Conservation (phyloP, 176 grass and related monocot species). For the Paspalum vaginatum region DNA sequence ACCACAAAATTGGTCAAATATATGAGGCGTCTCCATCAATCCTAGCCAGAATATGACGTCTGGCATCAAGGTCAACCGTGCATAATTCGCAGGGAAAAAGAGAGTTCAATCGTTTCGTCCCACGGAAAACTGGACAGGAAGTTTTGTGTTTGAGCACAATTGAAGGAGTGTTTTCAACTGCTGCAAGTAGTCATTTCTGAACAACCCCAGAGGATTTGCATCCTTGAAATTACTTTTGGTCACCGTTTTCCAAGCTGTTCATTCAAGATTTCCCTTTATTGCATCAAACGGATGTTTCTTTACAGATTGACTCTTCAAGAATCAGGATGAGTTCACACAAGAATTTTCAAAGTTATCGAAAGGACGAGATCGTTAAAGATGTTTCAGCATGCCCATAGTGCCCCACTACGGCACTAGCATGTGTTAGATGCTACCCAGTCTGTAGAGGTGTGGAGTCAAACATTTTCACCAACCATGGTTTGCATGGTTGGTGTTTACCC, state of each 20-base stretch:
- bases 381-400: slow-evolving; percentile 13
- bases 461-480: slow-evolving; percentile 41
- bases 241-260: not conserved
- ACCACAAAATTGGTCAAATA: slow-evolving; percentile 19
- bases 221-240: not conserved
- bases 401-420: not conserved
- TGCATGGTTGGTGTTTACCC: slow-evolving; percentile 19
- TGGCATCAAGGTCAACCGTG: slow-evolving; percentile 1
- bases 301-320: not conserved
- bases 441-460: not conserved
- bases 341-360: slow-evolving; percentile 7
- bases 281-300: not conserved
- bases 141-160: not conserved
- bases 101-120: not conserved
- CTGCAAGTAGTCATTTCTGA: no score
- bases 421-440: not conserved
- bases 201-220: not conserved
- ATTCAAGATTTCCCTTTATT: not conserved
- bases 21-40: slow-evolving; percentile 3
- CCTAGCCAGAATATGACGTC: slow-evolving; percentile 3
- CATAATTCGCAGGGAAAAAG: not conserved
- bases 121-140: not conserved
- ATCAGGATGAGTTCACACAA: slow-evolving; percentile 17
- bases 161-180: not conserved
- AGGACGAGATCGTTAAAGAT: not conserved